Evolutionary conservation across 2,329 filamentous ascomycete species (phyloP), one percentile per base, ranked within the genome.

Genomic region (Fulvia fulva): DNA sequence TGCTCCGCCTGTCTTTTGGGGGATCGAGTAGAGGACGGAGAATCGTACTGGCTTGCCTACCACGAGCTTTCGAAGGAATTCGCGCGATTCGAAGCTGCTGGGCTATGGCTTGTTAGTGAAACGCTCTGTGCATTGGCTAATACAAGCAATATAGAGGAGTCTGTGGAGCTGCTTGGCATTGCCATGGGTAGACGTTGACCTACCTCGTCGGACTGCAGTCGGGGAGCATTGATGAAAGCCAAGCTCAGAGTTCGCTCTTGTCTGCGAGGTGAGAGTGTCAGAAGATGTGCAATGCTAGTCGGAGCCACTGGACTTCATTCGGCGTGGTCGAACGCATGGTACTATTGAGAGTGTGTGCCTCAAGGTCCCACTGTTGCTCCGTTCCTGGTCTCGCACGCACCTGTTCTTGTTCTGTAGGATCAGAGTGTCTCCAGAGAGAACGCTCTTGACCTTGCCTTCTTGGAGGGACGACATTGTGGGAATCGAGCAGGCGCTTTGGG

Each of bases 61-160:
- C 43, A 88, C 82, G 53, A 92, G 80, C 65, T 88, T 87, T 70
- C 94, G 89, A 61, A 99, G 83, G 74, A 89, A 94, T 76, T 99
- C 94, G 71, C 94, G 90, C 60, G 94, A 96, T 76, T 94, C 88
- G 76, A 97, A 99, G 58, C 90, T 91, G 71, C 89, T 95, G 37
- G 88, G 87, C 83, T 47, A 32, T 32, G 23, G 44, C 11, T 11
- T 14, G 37, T 41, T n/a, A 41, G 37, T 41, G 8, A 41, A 41
- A n/a, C 37, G 37, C 37, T 19, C 8, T 4, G 14, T 19, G 37
- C 37, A 41, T 41, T 16, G 37, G 37, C 8, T n/a, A 7, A 3
- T 47, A 6, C 25, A 12, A 2, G 3, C 25, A 25, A 12, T 5
- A 22, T 47, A n/a, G 14, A 45, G 16, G 11, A 9, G 30, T 4